Conservation (phyloP, 345 rosid species). For the Gossypium longicalyx region DNA sequence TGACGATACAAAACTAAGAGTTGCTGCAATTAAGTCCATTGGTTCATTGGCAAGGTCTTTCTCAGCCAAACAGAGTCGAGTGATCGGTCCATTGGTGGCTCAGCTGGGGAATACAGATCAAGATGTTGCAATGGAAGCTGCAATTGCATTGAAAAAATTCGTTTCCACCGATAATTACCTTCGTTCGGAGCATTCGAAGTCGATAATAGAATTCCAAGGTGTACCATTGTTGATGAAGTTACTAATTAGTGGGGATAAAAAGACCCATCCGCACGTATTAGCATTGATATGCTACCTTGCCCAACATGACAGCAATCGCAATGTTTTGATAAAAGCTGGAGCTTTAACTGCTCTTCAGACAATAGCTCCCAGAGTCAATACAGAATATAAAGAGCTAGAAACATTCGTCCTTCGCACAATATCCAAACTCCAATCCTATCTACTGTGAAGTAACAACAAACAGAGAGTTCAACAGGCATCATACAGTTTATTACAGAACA, state of each 20-base stretch:
- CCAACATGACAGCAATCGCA: conserved; percentile 40
- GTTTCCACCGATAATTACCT: conserved; percentile 49
- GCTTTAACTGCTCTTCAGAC: conserved; percentile 68
- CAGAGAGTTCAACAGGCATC: background rate
- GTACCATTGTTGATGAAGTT: conserved; percentile 47
- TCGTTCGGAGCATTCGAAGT: conserved; percentile 51
- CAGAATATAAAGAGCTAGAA: conserved; percentile 51
- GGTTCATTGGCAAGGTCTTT: conserved; percentile 56
- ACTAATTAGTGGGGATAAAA: conserved; percentile 34
- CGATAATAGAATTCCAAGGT: conserved; percentile 49
- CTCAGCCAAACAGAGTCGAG: conserved; percentile 63
- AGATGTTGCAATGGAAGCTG: conserved; percentile 64
- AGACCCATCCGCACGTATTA: conserved; percentile 25
- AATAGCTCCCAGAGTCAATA: conserved; percentile 35
- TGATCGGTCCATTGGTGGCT: conserved; percentile 52
- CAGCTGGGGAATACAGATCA: conserved; percentile 39
- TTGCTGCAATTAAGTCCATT: no score
- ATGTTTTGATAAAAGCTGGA: conserved; percentile 53
- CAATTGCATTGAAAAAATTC: conserved; percentile 62
- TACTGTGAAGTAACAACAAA: background rate
- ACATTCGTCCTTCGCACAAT: conserved; percentile 50
- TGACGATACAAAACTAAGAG: no score
- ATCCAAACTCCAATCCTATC: conserved; percentile 41
- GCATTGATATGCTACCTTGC: conserved; percentile 64
- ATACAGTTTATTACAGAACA: no score